These are phyloP conservation scores for Lichtheimia ornata DNA, from an alignment of 371 early-diverging fungal genomes.

Conservation along the genomic window DNA sequence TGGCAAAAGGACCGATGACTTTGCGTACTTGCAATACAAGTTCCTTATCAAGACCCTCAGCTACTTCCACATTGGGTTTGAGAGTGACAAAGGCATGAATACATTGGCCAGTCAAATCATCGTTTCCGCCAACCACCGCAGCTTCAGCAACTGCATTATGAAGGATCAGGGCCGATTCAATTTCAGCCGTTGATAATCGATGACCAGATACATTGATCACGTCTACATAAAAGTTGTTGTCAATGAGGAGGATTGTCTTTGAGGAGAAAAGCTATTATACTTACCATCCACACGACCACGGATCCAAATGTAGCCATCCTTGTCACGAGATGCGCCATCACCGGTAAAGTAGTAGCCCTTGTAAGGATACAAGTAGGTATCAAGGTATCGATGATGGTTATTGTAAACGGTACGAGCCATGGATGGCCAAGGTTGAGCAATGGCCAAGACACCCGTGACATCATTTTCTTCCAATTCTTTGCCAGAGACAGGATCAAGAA, in stretches of 20 bases:
- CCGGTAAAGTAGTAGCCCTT: constrained; percentile 77
- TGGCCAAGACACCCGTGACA: constrained; percentile 88
- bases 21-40: constrained; percentile 83
- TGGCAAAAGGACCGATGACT: constrained; percentile 94
- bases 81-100: constrained; percentile 79
- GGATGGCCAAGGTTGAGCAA: constrained; percentile 92
- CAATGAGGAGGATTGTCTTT: not conserved
- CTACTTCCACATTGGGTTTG: constrained; percentile 53
- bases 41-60: constrained; percentile 59
- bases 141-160: constrained; percentile 88
- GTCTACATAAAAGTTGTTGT: constrained; percentile 45
- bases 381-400: constrained; percentile 86
- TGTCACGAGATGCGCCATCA: constrained; percentile 87
- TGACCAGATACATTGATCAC: constrained; percentile 99
- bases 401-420: constrained; percentile 92
- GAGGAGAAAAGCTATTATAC: not conserved
- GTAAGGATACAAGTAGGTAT: constrained; percentile 89
- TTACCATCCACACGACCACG: constrained; percentile 87
- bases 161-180: constrained; percentile 85
- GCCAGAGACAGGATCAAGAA: constrained; percentile 85
- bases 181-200: constrained; percentile 95
- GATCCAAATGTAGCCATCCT: constrained; percentile 94
- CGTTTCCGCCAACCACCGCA: constrained; percentile 92
- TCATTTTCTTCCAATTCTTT: constrained; percentile 69
- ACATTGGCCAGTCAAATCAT: constrained; percentile 92